Percentiles rank a stretch among this genome's conserved stretches.
phyloP scores from a whole-genome alignment of 106 monocot species.

The Dioscorea zingiberensis region DNA sequence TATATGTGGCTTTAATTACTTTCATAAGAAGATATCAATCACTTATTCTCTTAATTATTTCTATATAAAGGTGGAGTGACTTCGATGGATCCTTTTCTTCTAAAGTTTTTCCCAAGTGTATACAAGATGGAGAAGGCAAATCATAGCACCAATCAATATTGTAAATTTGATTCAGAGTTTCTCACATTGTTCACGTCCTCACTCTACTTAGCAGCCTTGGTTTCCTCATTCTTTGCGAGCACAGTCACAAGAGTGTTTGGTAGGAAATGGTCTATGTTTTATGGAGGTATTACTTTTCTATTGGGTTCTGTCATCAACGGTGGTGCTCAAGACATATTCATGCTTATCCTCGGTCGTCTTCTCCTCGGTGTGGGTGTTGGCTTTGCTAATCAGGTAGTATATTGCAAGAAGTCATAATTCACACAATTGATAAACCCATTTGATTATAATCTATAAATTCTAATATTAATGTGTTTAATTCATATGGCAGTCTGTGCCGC shows the following conservation, averaged over 20 bases:
- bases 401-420: background rate
- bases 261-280: background rate
- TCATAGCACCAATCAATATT: constrained; percentile 4
- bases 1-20: too few species aligned
- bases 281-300: background rate
- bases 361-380: background rate
- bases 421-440: background rate
- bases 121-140: background rate
- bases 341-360: background rate
- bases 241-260: background rate
- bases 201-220: background rate
- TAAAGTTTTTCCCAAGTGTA: background rate
- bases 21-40: background rate
- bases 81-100: background rate
- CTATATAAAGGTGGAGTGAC: background rate
- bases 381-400: background rate
- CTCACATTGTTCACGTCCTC: constrained; percentile 12
- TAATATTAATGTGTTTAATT: background rate
- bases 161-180: constrained; percentile 5
- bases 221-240: background rate
- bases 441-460: background rate
- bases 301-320: background rate
- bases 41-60: background rate
- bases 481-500: background rate
- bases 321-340: background rate